Percentiles rank a stretch among this genome's conserved stretches.
These are phyloP conservation scores for Apiospora marii DNA, from an alignment of 2,329 filamentous ascomycete species.

Conservation along the genomic window DNA sequence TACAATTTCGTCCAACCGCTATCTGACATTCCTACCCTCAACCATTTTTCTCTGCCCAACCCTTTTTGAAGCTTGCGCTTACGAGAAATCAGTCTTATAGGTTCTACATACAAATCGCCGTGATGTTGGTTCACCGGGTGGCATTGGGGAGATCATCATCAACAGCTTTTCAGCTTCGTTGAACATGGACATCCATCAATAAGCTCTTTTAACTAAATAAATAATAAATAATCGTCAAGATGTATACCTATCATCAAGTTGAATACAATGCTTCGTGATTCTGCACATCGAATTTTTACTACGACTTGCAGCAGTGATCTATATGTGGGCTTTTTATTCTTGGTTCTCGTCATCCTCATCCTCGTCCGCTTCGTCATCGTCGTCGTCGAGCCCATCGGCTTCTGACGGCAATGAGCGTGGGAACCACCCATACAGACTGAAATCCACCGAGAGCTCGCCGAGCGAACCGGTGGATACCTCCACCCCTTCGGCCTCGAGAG, in stretches of 20 bases:
- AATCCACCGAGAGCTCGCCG: slow-evolving; percentile 61
- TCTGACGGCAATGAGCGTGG: slow-evolving; percentile 58
- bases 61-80: slow-evolving; percentile 22
- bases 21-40: slow-evolving; percentile 63
- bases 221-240: background rate
- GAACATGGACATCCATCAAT: background rate
- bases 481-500: slow-evolving; percentile 60
- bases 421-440: slow-evolving; percentile 64
- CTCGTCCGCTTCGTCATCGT: slow-evolving; percentile 28
- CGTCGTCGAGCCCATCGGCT: slow-evolving; percentile 41
- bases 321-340: background rate
- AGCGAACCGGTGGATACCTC: slow-evolving; percentile 56
- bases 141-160: too few relatives aligned
- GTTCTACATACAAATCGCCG: background rate
- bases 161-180: background rate
- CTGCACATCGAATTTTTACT: background rate
- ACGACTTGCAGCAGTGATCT: too few relatives aligned
- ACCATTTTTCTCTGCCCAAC: slow-evolving; percentile 7
- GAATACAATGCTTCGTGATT: background rate
- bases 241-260: background rate
- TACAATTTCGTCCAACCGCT: slow-evolving; percentile 81
- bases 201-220: background rate
- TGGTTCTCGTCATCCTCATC: background rate
- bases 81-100: slow-evolving; percentile 6
- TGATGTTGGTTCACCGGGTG: background rate